A percentile compares a stretch with the other conserved stretches of the same genome.
Evolutionary conservation across 805 yeast genomes (phyloP).

Genomic region (Alloascoidea hylecoeti): DNA sequence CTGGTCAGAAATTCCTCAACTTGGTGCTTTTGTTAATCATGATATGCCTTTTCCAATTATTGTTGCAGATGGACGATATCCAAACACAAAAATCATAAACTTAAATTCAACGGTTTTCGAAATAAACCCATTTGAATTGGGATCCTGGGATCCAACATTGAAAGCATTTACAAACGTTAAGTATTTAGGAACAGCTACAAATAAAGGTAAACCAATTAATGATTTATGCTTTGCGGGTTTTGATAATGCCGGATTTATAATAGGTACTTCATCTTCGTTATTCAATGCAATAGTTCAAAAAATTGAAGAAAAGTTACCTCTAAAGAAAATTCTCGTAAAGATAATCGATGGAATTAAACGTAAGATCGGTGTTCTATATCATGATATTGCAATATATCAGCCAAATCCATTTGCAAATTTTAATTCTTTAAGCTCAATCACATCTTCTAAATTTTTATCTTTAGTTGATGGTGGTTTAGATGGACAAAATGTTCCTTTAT

Average conservation of each 20-base stretch:
- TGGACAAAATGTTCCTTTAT: constrained; percentile 45
- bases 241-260: constrained; percentile 54
- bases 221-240: constrained; percentile 39
- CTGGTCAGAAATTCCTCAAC: constrained; percentile 34
- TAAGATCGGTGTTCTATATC: constrained; percentile 5
- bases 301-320: neutral
- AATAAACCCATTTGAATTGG: constrained; percentile 37
- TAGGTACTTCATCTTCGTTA: constrained; percentile 58
- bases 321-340: no score
- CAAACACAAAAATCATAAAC: constrained; percentile 29
- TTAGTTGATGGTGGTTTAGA: constrained; percentile 72
- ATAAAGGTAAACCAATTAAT: constrained; percentile 33
- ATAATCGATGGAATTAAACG: neutral
- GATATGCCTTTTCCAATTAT: constrained; percentile 48
- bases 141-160: constrained; percentile 61
- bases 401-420: constrained; percentile 61
- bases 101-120: constrained; percentile 35
- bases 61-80: constrained; percentile 25
- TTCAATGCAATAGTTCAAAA: constrained; percentile 18
- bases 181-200: constrained; percentile 45
- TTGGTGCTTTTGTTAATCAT: constrained; percentile 39
- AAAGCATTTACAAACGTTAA: constrained; percentile 42
- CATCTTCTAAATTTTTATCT: constrained; percentile 24
- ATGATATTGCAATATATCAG: constrained; percentile 53
- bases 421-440: constrained; percentile 24